Conservation (phyloP, 352 stramenopile species). For the Globisporangium heterothallicum region DNA sequence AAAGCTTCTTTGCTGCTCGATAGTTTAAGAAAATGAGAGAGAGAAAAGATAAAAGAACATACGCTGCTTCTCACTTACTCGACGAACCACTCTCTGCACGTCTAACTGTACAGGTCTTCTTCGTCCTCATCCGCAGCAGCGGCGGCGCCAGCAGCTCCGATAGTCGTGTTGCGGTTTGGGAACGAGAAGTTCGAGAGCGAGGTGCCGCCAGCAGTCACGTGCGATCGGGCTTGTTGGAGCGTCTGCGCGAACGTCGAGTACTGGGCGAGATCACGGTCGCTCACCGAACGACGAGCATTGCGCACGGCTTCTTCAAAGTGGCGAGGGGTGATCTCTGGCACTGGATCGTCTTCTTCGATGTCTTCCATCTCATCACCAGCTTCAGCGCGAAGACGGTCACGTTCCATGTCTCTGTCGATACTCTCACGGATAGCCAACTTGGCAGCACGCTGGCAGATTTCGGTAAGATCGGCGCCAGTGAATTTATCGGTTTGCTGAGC, state of each 20-base stretch:
- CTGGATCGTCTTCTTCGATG: slow-evolving; percentile 94
- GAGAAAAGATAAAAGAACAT: neutral
- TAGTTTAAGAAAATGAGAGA: slow-evolving; percentile 5
- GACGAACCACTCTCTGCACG: slow-evolving; percentile 9
- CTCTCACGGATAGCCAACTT: slow-evolving; percentile 99
- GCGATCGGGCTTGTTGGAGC: slow-evolving; percentile 94
- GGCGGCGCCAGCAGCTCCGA: slow-evolving; percentile 27
- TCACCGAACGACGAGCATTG: slow-evolving; percentile 96
- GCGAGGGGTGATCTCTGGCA: slow-evolving; percentile 91
- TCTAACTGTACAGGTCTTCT: slow-evolving; percentile 97
- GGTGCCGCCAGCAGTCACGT: slow-evolving; percentile 89
- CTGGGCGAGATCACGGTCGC: slow-evolving; percentile 95
- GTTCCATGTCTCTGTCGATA: slow-evolving; percentile 98
- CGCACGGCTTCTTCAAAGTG: slow-evolving; percentile 99
- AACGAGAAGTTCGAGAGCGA: slow-evolving; percentile 98
- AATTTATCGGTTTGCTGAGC: slow-evolving; percentile 98
- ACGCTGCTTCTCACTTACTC: neutral
- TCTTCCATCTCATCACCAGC: slow-evolving; percentile 85
- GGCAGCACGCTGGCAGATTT: slow-evolving; percentile 99
- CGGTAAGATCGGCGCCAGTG: slow-evolving; percentile 98
- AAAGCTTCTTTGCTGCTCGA: slow-evolving; percentile 5
- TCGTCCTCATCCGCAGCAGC: slow-evolving; percentile 90
- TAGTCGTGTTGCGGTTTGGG: slow-evolving; percentile 58
- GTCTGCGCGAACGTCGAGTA: slow-evolving; percentile 87
- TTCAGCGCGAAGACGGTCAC: slow-evolving; percentile 92